Conservation (phyloP, 108 stramenopile genomes). For the Seminavis robusta region DNA sequence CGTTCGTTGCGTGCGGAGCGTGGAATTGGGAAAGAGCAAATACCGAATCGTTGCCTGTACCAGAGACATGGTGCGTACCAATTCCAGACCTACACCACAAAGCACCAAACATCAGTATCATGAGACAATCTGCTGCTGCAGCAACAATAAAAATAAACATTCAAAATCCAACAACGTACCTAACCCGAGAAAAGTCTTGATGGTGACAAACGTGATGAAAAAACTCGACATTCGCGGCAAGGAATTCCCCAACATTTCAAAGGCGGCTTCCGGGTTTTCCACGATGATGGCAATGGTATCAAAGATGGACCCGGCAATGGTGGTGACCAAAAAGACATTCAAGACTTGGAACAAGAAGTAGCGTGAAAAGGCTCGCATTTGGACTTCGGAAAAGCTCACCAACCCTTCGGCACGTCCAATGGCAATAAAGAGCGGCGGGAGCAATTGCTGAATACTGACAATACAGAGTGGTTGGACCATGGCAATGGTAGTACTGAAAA, state of each 20-base stretch:
- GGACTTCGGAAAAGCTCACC: conserved; percentile 76
- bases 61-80: conserved; percentile 67
- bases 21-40: conserved; percentile 73
- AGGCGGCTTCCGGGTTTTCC: conserved; percentile 81
- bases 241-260: conserved; percentile 85
- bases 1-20: conserved; percentile 61
- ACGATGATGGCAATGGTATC: conserved; percentile 83
- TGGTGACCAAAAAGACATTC: conserved; percentile 89
- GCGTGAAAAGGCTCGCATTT: conserved; percentile 85
- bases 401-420: conserved; percentile 78
- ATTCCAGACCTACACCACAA: conserved; percentile 86
- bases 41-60: conserved; percentile 56
- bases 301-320: conserved; percentile 87
- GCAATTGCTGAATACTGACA: conserved; percentile 72
- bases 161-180: no score
- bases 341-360: conserved; percentile 89
- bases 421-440: conserved; percentile 81
- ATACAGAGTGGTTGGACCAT: conserved; percentile 86
- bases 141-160: no score
- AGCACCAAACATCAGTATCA: no score
- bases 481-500: conserved; percentile 77
- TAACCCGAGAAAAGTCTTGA: conserved; percentile 86
- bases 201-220: conserved; percentile 85
- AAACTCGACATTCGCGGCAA: conserved; percentile 85
- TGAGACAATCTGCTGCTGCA: no score